phyloP scores from a whole-genome alignment of 345 rosid species.

The Trapa incisa region DNA sequence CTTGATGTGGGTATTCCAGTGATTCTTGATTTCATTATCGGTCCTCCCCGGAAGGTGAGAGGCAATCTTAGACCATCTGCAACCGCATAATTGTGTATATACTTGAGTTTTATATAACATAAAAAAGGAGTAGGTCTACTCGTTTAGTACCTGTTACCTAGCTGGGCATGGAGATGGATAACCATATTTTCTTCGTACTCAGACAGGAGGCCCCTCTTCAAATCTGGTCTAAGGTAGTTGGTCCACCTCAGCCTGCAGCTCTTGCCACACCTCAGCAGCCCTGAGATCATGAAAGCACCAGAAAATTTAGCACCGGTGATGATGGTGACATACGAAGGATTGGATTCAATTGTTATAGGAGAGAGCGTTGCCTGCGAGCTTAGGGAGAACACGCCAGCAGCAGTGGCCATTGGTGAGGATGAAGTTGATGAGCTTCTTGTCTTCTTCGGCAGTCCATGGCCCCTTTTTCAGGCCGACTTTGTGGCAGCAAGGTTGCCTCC shows the following conservation, averaged over 20 bases:
- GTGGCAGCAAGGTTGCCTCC: constrained; percentile 91
- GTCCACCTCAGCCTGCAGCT: constrained; percentile 96
- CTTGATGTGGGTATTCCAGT: constrained; percentile 95
- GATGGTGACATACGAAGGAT: too few relatives aligned
- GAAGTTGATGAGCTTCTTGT: constrained; percentile 77
- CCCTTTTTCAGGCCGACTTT: constrained; percentile 96
- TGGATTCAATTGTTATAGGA: too few relatives aligned
- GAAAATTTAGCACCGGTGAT: too few relatives aligned
- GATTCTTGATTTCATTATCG: constrained; percentile 92
- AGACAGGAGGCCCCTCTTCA: constrained; percentile 83
- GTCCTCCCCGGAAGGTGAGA: constrained; percentile 93
- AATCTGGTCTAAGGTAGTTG: constrained; percentile 80
- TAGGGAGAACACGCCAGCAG: constrained; percentile 96
- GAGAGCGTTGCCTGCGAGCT: constrained; percentile 52
- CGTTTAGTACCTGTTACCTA: constrained; percentile 64
- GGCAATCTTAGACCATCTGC: constrained; percentile 97
- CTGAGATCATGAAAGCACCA: constrained; percentile 17
- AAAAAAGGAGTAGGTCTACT: too few relatives aligned
- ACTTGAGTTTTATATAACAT: too few relatives aligned
- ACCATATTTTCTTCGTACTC: constrained; percentile 78
- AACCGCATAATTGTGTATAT: background rate
- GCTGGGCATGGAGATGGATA: constrained; percentile 81
- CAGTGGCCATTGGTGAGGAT: constrained; percentile 92
- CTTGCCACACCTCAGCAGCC: constrained; percentile 85
- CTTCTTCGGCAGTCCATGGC: constrained; percentile 94